phyloP scores from a whole-genome alignment of 2,329 filamentous ascomycete species.

The Colletotrichum sp. region DNA sequence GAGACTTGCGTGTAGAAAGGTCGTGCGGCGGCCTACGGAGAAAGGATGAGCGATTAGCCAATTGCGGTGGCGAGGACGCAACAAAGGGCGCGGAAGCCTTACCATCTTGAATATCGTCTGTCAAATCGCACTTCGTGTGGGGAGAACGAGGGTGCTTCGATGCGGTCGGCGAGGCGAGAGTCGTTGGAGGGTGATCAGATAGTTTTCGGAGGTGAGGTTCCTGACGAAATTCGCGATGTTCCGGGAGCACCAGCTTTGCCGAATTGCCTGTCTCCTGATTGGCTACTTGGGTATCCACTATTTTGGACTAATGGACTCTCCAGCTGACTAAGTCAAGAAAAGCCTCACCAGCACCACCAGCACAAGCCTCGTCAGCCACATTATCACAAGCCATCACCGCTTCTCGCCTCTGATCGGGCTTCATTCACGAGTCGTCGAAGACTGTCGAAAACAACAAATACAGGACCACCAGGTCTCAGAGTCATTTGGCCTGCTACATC shows the following conservation, averaged over 20 bases:
- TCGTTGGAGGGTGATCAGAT: slow-evolving; percentile 1
- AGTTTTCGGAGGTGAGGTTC: slow-evolving; percentile 8
- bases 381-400: not conserved
- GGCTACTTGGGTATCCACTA: not conserved
- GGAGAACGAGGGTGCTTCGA: slow-evolving; percentile 10
- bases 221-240: slow-evolving; percentile 25
- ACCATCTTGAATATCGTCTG: slow-evolving; percentile 38
- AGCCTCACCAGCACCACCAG: not conserved
- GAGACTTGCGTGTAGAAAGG: slow-evolving; percentile 45
- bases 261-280: slow-evolving; percentile 18
- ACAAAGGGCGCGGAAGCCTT: slow-evolving; percentile 17
- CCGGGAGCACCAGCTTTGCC: slow-evolving; percentile 23
- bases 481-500: not conserved
- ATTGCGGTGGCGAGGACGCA: not conserved
- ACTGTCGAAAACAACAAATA: not conserved
- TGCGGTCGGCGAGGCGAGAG: slow-evolving; percentile 11
- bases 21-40: slow-evolving; percentile 36
- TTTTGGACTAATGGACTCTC: not conserved
- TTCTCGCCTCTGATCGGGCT: not conserved
- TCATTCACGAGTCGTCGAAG: not conserved
- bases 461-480: not conserved
- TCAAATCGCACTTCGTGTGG: slow-evolving; percentile 7
- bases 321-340: not conserved
- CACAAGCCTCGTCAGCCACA: not conserved
- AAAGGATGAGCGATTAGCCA: slow-evolving; percentile 38